Base-by-base conservation (phyloP, 2,329 filamentous ascomycete genomes). In the Alternaria infectoria region DNA sequence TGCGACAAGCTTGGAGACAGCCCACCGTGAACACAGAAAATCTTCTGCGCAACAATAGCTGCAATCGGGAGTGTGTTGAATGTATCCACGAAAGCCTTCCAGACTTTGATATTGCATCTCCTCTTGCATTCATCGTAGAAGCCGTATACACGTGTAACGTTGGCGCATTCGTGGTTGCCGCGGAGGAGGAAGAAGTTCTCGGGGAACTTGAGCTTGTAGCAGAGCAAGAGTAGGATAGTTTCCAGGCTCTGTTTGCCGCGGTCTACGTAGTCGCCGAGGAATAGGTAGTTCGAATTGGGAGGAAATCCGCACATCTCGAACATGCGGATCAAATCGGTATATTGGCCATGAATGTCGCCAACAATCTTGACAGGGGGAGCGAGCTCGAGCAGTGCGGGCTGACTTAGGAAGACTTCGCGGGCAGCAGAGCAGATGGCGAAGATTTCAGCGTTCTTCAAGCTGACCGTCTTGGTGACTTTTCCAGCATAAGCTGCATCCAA, bases 281-380 rank as follows among this genome's bases (percentile, higher is more conserved):
- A 98, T 54, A 98, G 86, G 77, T 93, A 98, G 83, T 98, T 98
- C 43, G 93, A 89, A 66, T 88, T 91, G 2, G 95, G 95, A 8
- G 95, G 95, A 76, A 97, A 98, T 6, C 95, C 95, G 77, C 95
- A 97, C 94, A 97, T 97, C 80, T 98, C 95, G 76, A 98, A 98
- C 87, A 98, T 93, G 67, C 95, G 90, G 74, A 98, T 96, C 55
- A 98, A 84, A 80, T 98, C 95, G 11, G 93, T 97, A 80, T 97
- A 98, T 81, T 98, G 95, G 54, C 95, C 95, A 78, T 98, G 95
- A 13, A 98, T 93, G 78, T 98, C 95, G 54, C 95, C 95, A 26
- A 98, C 96, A 74, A 99, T 96, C 83, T 99, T 99, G 76, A 99
- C 96, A 0, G 96, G 95, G 5, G 96, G 93, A 67, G 95, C 91